A percentile compares a stretch with the other conserved stretches of the same genome.
Conservation (phyloP, 164 flowering plant species). For the Vitis rupestris region DNA sequence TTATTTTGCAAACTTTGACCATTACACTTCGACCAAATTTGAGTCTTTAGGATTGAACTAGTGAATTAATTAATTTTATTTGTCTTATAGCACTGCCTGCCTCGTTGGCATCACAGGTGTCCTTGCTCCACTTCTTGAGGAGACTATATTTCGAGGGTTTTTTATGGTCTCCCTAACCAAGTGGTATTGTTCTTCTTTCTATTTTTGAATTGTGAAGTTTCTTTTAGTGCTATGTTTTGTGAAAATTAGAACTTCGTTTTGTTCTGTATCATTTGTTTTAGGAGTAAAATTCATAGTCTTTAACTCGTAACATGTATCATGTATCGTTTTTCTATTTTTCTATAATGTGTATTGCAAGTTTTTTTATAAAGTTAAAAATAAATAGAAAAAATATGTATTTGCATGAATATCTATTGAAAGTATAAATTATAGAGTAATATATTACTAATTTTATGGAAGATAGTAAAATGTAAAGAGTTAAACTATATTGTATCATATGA, state of each 20-base stretch:
- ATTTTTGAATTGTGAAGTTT: neutral
- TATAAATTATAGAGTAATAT: too few species aligned
- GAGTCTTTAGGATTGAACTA: neutral
- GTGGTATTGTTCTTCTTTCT: constrained; percentile 49
- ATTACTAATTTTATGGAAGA: too few species aligned
- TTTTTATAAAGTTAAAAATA: too few species aligned
- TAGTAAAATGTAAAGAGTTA: too few species aligned
- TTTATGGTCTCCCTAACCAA: constrained; percentile 86
- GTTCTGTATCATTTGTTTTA: neutral
- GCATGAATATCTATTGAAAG: too few species aligned
- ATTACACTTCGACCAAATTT: too few species aligned
- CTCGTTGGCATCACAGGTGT: constrained; percentile 85
- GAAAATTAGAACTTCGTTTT: neutral
- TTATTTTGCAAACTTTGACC: neutral
- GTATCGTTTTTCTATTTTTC: too few species aligned
- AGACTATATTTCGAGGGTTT: constrained; percentile 91
- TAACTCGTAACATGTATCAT: too few species aligned
- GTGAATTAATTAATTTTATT: constrained; percentile 2
- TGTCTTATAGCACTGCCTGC: constrained; percentile 69
- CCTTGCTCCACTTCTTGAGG: constrained; percentile 91
- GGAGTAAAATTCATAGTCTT: too few species aligned
- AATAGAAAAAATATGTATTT: too few species aligned
- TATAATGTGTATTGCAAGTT: too few species aligned
- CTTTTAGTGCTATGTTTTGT: neutral
- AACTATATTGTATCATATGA: too few species aligned